These are phyloP conservation scores for Leccinum pseudoinsigne DNA, from an alignment of 1,284 basidiomycete species.

Conservation along the genomic window DNA sequence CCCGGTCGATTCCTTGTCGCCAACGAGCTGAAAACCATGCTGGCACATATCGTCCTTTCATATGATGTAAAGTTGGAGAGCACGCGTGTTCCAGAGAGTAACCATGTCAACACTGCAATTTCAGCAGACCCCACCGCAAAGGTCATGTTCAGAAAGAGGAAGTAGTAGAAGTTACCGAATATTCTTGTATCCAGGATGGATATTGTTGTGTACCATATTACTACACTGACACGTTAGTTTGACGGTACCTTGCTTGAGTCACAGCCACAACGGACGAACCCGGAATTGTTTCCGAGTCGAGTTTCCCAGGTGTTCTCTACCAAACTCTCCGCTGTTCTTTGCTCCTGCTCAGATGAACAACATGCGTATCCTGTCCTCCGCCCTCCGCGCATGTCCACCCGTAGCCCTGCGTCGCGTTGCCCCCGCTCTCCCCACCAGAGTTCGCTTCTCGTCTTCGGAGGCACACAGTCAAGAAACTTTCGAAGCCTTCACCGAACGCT, in stretches of 20 bases:
- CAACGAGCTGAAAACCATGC: slow-evolving; percentile 28
- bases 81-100: slow-evolving; percentile 26
- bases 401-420: slow-evolving; percentile 38
- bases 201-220: no score
- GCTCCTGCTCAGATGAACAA: slow-evolving; percentile 14
- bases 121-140: neutral
- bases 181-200: neutral
- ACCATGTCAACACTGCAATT: neutral
- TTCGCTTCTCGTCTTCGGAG: slow-evolving; percentile 35
- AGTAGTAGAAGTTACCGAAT: neutral
- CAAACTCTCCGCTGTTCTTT: neutral
- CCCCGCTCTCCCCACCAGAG: slow-evolving; percentile 48
- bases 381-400: slow-evolving; percentile 54
- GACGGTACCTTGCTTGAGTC: neutral
- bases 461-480: slow-evolving; percentile 87
- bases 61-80: slow-evolving; percentile 31
- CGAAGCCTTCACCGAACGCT: slow-evolving; percentile 92
- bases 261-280: slow-evolving; percentile 18
- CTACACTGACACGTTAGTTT: no score
- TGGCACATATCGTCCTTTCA: slow-evolving; percentile 28
- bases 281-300: slow-evolving; percentile 12
- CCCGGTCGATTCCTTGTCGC: slow-evolving; percentile 36
- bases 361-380: slow-evolving; percentile 53
- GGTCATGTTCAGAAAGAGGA: slow-evolving; percentile 14
- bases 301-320: slow-evolving; percentile 12